A percentile compares a stretch with the other conserved stretches of the same genome.
Conservation (phyloP, 345 rosid genomes). For the Isatis tinctoria region DNA sequence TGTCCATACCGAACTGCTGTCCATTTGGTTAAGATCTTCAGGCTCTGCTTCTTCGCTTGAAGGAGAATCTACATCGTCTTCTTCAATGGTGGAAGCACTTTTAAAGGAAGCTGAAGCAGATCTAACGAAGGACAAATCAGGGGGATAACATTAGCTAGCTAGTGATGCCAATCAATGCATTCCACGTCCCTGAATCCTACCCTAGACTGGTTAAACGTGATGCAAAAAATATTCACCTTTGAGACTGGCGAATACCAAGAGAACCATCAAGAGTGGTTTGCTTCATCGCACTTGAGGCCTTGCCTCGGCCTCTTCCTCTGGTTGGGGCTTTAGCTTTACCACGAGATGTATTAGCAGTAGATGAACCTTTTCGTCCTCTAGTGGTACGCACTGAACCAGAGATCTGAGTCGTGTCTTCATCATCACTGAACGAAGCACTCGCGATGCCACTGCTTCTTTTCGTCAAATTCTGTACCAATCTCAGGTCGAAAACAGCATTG, state of each 20-base stretch:
- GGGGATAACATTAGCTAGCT: slow-evolving; percentile 13
- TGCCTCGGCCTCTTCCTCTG: slow-evolving; percentile 85
- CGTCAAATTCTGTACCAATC: slow-evolving; percentile 44
- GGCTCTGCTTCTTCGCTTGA: slow-evolving; percentile 73
- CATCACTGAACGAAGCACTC: slow-evolving; percentile 82
- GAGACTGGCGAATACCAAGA: slow-evolving; percentile 69
- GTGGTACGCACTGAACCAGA: slow-evolving; percentile 45
- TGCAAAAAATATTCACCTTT: slow-evolving; percentile 47
- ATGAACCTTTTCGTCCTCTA: slow-evolving; percentile 60
- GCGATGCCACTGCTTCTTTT: slow-evolving; percentile 48
- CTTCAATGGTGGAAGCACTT: slow-evolving; percentile 49
- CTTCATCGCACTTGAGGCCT: slow-evolving; percentile 68
- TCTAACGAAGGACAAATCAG: slow-evolving; percentile 38
- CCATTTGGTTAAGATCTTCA: slow-evolving; percentile 42
- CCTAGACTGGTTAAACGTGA: background rate
- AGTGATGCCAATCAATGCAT: slow-evolving; percentile 9
- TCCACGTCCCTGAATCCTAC: background rate
- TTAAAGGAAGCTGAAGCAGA: slow-evolving; percentile 57
- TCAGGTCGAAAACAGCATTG: slow-evolving; percentile 14
- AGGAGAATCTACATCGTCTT: slow-evolving; percentile 69
- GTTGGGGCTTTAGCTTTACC: slow-evolving; percentile 63
- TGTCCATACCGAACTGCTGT: slow-evolving; percentile 60
- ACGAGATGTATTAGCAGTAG: slow-evolving; percentile 38
- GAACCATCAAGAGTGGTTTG: slow-evolving; percentile 84
- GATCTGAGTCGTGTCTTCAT: slow-evolving; percentile 65